A percentile compares a stretch with the other conserved stretches of the same genome.
Evolutionary conservation across 1,284 basidiomycete genomes (phyloP).

Genomic region (Pseudozyma sp.): DNA sequence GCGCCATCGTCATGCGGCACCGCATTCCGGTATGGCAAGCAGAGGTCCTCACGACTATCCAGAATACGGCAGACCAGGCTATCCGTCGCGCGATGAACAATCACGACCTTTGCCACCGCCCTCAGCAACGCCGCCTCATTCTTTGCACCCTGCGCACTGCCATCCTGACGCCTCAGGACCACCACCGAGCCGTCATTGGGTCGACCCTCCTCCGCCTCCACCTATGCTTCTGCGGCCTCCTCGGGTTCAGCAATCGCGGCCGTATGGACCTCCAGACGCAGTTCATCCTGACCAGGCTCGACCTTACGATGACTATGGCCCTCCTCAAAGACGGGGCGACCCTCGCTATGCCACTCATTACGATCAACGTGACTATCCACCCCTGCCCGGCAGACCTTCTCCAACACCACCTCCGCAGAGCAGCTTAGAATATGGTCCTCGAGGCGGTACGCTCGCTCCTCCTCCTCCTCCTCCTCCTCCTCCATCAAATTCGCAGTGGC

Average conservation of each 20-base stretch:
- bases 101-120: slow-evolving; percentile 10
- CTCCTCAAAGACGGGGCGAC: neutral
- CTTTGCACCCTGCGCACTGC: neutral
- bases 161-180: neutral
- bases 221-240: slow-evolving; percentile 9
- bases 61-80: slow-evolving; percentile 13
- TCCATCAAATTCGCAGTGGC: slow-evolving; percentile 17
- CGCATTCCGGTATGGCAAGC: slow-evolving; percentile 7
- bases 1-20: slow-evolving; percentile 13
- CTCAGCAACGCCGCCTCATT: slow-evolving; percentile 13
- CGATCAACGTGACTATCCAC: slow-evolving; percentile 16
- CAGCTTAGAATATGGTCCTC: slow-evolving; percentile 8
- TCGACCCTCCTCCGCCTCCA: slow-evolving; percentile 12
- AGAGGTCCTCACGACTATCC: slow-evolving; percentile 13
- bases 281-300: slow-evolving; percentile 2
- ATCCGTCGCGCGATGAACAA: slow-evolving; percentile 16
- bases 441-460: neutral
- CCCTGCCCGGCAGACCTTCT: neutral
- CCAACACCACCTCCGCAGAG: slow-evolving; percentile 10
- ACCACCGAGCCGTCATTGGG: slow-evolving; percentile 13
- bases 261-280: slow-evolving; percentile 16
- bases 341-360: slow-evolving; percentile 17
- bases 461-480: neutral
- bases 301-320: slow-evolving; percentile 15
- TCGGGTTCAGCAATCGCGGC: slow-evolving; percentile 7